phyloP scores from a whole-genome alignment of 352 stramenopile genomes.

The Phytopythium oedochilum region DNA sequence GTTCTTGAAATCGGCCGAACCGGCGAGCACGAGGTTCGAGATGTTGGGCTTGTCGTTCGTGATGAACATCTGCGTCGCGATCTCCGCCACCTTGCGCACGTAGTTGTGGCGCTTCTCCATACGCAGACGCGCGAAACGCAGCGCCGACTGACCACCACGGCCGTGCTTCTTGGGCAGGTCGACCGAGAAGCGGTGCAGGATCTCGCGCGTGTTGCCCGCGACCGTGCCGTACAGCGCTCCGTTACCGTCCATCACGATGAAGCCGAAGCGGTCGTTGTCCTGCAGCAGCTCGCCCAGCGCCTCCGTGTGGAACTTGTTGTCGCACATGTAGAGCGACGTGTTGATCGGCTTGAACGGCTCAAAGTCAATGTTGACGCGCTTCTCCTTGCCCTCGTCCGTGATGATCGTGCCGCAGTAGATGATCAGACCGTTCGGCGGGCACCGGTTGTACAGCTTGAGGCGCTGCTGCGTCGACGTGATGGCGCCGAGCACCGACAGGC shows the following conservation, averaged over 20 bases:
- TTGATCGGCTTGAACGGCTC: conserved; percentile 99
- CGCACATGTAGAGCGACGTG: conserved; percentile 99
- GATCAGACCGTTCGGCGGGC: conserved; percentile 96
- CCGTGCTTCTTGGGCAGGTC: conserved; percentile 99
- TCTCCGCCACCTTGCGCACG: conserved; percentile 98
- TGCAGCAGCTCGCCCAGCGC: conserved; percentile 97
- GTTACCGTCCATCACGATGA: conserved; percentile 99
- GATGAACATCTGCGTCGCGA: conserved; percentile 98
- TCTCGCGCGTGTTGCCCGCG: conserved; percentile 89
- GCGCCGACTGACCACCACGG: conserved; percentile 98
- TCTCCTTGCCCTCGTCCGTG: conserved; percentile 99
- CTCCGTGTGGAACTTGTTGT: conserved; percentile 99
- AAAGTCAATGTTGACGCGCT: conserved; percentile 99
- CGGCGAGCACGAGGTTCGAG: conserved; percentile 96
- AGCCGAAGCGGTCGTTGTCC: conserved; percentile 99
- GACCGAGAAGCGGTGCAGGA: conserved; percentile 96
- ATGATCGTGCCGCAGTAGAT: conserved; percentile 99
- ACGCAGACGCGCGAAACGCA: conserved; percentile 99
- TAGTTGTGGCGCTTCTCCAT: conserved; percentile 99
- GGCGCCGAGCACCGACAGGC: conserved; percentile 96
- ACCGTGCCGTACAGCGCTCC: conserved; percentile 98
- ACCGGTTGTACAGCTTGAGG: conserved; percentile 98
- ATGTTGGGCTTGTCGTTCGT: conserved; percentile 98
- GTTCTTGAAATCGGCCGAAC: conserved; percentile 99
- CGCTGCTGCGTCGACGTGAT: conserved; percentile 99